A percentile compares a stretch with the other conserved stretches of the same genome.
Conservation (phyloP, 2,329 filamentous ascomycete species). For the Arthrobotrys entomopaga region DNA sequence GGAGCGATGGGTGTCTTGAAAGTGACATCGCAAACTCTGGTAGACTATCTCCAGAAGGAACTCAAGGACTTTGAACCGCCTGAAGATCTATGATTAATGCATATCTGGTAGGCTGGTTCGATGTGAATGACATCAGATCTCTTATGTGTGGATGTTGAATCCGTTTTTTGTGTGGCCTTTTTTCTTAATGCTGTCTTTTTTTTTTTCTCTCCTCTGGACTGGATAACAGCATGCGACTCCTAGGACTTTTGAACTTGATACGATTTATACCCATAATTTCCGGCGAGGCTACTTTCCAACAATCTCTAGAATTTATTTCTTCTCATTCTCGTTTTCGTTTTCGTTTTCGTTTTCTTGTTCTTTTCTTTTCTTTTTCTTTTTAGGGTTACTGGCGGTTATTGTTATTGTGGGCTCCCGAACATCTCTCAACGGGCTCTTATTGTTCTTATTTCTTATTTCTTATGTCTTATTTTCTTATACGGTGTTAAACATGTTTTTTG, state of each 20-base stretch:
- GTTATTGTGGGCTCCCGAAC: background rate
- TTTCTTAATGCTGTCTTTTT: no score
- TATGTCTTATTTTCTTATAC: no score
- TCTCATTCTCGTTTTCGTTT: background rate
- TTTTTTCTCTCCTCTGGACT: no score
- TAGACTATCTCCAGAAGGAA: conserved; percentile 58
- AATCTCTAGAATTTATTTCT: background rate
- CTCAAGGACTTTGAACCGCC: conserved; percentile 58
- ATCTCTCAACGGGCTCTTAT: conserved; percentile 6
- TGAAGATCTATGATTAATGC: conserved; percentile 53
- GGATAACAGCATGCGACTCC: no score
- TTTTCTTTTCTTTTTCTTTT: no score
- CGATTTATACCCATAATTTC: conserved; percentile 16
- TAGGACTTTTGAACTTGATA: background rate
- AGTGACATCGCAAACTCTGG: conserved; percentile 58
- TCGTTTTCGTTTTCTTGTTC: background rate
- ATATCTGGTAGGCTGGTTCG: background rate
- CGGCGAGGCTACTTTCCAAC: background rate
- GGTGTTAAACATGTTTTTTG: background rate
- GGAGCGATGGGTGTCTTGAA: conserved; percentile 58
- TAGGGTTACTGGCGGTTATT: background rate
- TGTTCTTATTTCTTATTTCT: background rate
- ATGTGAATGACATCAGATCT: background rate
- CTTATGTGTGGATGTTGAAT: background rate
- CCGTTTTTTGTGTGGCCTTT: no score